Evolutionary conservation across 2,329 filamentous ascomycete species (phyloP).

Genomic region (Pseudogymnoascus sp.): DNA sequence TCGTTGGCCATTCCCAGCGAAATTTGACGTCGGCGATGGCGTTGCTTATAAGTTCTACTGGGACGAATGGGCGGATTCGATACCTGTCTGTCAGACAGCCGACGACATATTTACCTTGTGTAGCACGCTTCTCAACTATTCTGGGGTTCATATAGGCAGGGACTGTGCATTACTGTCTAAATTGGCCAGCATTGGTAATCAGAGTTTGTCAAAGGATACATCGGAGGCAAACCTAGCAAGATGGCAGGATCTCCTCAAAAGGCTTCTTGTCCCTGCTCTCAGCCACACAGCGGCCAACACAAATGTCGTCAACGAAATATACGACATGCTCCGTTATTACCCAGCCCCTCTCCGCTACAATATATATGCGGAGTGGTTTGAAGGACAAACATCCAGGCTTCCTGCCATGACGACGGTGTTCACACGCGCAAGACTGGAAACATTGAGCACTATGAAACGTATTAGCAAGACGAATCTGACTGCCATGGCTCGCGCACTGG

Average conservation of each 20-base stretch:
- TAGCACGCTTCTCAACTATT: conserved; percentile 73
- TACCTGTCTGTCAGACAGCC: conserved; percentile 82
- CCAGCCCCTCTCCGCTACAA: conserved; percentile 71
- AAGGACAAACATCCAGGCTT: conserved; percentile 66
- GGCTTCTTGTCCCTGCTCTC: conserved; percentile 78
- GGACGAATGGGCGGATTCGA: conserved; percentile 92
- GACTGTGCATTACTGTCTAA: conserved; percentile 74
- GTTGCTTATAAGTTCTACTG: conserved; percentile 87
- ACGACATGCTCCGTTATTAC: conserved; percentile 72
- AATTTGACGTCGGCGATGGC: conserved; percentile 65
- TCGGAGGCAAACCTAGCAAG: conserved; percentile 65
- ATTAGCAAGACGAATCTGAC: conserved; percentile 81
- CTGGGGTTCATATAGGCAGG: conserved; percentile 83
- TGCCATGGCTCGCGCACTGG: conserved; percentile 78
- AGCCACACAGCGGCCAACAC: conserved; percentile 82
- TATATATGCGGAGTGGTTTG: conserved; percentile 92
- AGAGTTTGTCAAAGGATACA: conserved; percentile 62
- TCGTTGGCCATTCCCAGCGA: conserved; percentile 79
- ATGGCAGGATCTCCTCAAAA: conserved; percentile 79
- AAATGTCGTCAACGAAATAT: conserved; percentile 77
- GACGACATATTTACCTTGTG: conserved; percentile 88
- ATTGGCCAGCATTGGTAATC: conserved; percentile 74
- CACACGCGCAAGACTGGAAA: conserved; percentile 67
- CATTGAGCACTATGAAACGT: conserved; percentile 78
- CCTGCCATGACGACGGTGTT: conserved; percentile 76